Percentiles rank a stretch among this genome's conserved stretches.
Conservation (phyloP, 75 land plant genomes). For the Pseudotsuga menziesii region DNA sequence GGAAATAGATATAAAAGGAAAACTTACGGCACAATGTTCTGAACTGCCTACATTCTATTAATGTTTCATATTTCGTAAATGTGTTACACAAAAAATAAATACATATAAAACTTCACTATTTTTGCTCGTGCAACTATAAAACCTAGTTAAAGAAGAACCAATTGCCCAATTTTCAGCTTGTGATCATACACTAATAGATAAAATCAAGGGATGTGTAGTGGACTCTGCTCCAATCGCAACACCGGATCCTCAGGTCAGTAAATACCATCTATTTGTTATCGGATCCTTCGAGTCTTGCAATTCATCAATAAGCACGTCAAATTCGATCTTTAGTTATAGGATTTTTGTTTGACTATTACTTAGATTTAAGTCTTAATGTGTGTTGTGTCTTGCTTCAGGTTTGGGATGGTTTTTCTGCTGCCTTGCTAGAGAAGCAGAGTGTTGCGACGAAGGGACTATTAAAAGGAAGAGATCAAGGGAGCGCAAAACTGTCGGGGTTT, state of each 20-base stretch:
- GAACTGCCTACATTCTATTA: no score
- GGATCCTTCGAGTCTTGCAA: background rate
- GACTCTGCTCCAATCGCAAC: conserved; percentile 97
- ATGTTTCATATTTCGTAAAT: no score
- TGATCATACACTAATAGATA: conserved; percentile 49
- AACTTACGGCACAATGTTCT: no score
- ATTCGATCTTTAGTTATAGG: background rate
- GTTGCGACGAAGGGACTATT: conserved; percentile 50
- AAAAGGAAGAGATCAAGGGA: conserved; percentile 11
- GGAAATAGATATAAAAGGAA: no score
- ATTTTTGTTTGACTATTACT: background rate
- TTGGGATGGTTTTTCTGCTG: conserved; percentile 99
- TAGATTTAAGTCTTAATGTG: background rate
- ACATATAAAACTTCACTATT: no score
- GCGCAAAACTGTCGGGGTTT: background rate
- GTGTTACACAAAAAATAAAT: no score
- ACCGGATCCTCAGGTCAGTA: conserved; percentile 92
- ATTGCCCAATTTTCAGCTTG: conserved; percentile 64
- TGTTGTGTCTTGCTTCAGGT: conserved; percentile 39
- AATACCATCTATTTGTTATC: background rate
- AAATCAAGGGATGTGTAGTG: conserved; percentile 88
- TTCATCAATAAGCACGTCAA: background rate
- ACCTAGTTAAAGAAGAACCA: no score
- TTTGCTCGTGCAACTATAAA: no score
- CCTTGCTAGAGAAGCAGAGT: conserved; percentile 85